A percentile compares a stretch with the other conserved stretches of the same genome.
Evolutionary conservation across 1,284 basidiomycete genomes (phyloP).

Genomic region (Pseudozyma sp.): DNA sequence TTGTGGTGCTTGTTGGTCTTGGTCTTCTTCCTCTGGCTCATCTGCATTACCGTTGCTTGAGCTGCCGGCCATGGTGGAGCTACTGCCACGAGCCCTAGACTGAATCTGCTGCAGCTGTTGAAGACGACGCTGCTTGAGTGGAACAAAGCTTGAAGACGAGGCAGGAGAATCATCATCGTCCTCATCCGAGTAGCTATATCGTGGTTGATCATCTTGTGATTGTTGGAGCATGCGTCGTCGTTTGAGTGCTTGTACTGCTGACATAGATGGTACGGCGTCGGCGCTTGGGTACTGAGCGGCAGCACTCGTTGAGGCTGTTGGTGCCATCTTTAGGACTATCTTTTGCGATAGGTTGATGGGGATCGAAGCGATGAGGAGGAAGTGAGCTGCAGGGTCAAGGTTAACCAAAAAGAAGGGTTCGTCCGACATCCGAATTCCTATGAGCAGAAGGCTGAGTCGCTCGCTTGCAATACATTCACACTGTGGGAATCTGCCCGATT

Average conservation of each 20-base stretch:
- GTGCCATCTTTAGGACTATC: slow-evolving; percentile 14
- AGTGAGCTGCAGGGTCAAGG: slow-evolving; percentile 1
- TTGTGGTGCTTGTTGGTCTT: slow-evolving; percentile 75
- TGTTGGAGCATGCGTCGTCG: slow-evolving; percentile 42
- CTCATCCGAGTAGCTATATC: slow-evolving; percentile 61
- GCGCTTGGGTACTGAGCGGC: neutral
- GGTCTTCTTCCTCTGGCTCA: slow-evolving; percentile 21
- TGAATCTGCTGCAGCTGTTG: slow-evolving; percentile 77
- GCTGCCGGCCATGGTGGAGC: neutral
- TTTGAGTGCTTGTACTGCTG: slow-evolving; percentile 45
- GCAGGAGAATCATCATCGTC: slow-evolving; percentile 73
- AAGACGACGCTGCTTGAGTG: slow-evolving; percentile 85
- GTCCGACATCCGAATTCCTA: slow-evolving; percentile 11
- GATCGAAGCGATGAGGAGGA: neutral
- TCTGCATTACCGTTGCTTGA: slow-evolving; percentile 1
- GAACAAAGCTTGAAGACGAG: slow-evolving; percentile 79
- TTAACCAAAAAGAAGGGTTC: neutral
- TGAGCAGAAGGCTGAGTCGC: neutral
- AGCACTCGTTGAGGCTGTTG: slow-evolving; percentile 21
- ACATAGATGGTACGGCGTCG: slow-evolving; percentile 17
- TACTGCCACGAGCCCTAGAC: slow-evolving; percentile 15
- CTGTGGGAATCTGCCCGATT: no score
- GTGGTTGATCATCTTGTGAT: slow-evolving; percentile 35
- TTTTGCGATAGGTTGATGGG: neutral
- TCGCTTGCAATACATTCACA: neutral